Percentiles rank a stretch among this genome's conserved stretches.
phyloP scores from a whole-genome alignment of 129 eudicot species.

The Calendula officinalis region DNA sequence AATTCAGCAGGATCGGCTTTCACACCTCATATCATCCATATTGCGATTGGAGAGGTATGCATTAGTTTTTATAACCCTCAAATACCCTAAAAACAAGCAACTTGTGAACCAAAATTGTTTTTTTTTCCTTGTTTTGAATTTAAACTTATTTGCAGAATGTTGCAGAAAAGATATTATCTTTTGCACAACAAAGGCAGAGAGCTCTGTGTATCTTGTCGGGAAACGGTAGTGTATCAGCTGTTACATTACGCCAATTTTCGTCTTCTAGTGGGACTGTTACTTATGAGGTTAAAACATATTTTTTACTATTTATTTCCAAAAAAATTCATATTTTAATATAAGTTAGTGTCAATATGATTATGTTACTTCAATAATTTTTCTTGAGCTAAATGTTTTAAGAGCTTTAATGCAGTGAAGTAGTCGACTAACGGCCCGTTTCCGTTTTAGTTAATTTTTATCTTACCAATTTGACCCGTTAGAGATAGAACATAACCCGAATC shows the following conservation, averaged over 20 bases:
- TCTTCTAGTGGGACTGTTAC: conserved; percentile 60
- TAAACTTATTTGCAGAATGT: conserved; percentile 50
- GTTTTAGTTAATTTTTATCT: not conserved
- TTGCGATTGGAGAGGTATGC: conserved; percentile 76
- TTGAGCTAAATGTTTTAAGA: not conserved
- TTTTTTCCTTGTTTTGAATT: not conserved
- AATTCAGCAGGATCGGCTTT: conserved; percentile 90
- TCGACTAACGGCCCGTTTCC: not conserved
- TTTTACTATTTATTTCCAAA: not conserved
- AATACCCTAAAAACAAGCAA: not conserved
- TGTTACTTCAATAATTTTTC: not conserved
- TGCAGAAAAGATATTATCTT: conserved; percentile 67
- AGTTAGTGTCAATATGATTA: not conserved
- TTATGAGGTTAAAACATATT: conserved; percentile 55
- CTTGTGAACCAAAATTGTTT: not conserved
- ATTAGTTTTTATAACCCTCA: not conserved
- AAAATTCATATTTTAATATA: not conserved
- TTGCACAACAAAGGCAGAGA: conserved; percentile 80
- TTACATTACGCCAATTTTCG: conserved; percentile 73
- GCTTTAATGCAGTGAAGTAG: not conserved
- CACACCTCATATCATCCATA: conserved; percentile 84
- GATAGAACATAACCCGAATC: no score
- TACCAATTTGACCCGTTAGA: not conserved
- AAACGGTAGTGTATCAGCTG: conserved; percentile 66
- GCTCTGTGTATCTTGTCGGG: conserved; percentile 85